A percentile compares a stretch with the other conserved stretches of the same genome.
Evolutionary conservation across 2,329 filamentous ascomycete species (phyloP).

Genomic region (Lomentospora prolificans): DNA sequence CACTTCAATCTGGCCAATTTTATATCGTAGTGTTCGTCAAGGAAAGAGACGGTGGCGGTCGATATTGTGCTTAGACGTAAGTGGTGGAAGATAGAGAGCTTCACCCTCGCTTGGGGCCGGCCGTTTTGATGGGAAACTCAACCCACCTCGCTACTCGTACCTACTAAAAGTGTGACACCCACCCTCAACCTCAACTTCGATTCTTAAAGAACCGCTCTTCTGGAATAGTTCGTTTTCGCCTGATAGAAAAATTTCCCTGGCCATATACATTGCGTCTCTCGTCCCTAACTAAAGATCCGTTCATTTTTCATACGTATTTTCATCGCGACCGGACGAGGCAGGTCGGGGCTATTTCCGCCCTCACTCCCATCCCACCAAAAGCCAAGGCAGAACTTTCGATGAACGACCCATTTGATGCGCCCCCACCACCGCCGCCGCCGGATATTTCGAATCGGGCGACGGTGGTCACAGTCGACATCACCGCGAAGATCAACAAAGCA

Average conservation of each 20-base stretch:
- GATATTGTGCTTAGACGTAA: not conserved
- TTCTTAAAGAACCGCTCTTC: not conserved
- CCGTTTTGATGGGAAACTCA: not conserved
- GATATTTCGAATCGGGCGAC: constrained; percentile 24
- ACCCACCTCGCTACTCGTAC: not conserved
- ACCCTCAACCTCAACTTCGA: not conserved
- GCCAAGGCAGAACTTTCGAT: constrained; percentile 32
- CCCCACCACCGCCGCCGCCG: constrained; percentile 17
- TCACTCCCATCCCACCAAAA: not conserved
- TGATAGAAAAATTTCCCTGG: not conserved
- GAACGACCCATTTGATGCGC: constrained; percentile 20
- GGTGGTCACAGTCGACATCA: constrained; percentile 49
- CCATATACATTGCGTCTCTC: not conserved
- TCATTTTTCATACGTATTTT: not conserved
- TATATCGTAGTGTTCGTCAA: too few species aligned
- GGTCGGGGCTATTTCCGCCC: not conserved
- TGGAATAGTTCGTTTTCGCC: not conserved
- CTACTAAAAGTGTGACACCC: not conserved
- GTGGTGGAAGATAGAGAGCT: not conserved
- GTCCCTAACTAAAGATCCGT: not conserved
- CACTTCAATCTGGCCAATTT: too few species aligned
- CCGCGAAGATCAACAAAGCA: constrained; percentile 42
- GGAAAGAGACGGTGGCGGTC: not conserved
- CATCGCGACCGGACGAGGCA: not conserved
- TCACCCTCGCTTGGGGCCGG: not conserved